Conservation (phyloP, 108 stramenopile species). For the Nannochloropsis gaditana region DNA sequence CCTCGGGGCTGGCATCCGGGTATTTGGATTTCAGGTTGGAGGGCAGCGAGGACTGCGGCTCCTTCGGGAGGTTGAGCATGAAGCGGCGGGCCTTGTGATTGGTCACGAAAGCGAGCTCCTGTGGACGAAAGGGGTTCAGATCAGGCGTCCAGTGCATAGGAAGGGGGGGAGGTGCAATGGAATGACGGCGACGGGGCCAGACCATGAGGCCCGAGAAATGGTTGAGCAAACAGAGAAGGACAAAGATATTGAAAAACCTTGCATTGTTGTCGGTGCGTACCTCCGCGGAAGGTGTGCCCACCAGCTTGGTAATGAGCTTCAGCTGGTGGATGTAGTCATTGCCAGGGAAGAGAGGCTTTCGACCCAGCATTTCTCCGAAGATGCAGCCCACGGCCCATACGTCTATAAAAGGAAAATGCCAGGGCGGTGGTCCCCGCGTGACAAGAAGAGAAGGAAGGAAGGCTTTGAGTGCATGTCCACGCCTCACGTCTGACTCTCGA, state of each 20-base stretch:
- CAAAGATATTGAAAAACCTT: neutral
- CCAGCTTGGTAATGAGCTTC: conserved; percentile 51
- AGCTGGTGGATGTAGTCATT: conserved; percentile 99
- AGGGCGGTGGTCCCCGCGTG: neutral
- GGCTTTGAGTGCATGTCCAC: conserved; percentile 60
- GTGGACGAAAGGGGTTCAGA: neutral
- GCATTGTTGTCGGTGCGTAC: conserved; percentile 63
- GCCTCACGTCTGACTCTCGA: conserved; percentile 41
- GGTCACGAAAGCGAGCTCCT: neutral
- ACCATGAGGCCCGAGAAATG: neutral
- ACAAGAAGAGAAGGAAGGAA: neutral
- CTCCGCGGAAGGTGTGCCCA: conserved; percentile 74
- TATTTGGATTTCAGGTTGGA: conserved; percentile 36
- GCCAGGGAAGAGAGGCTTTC: conserved; percentile 95
- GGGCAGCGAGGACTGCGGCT: conserved; percentile 20
- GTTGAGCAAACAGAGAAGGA: neutral
- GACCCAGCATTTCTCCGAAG: conserved; percentile 88
- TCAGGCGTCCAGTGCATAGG: neutral
- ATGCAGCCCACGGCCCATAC: conserved; percentile 85
- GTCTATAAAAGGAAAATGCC: neutral
- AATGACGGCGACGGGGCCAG: neutral
- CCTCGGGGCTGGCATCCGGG: conserved; percentile 52
- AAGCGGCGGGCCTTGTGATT: conserved; percentile 43
- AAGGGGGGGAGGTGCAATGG: neutral
- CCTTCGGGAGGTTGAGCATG: conserved; percentile 52